phyloP scores from a whole-genome alignment of 1,284 basidiomycete species.

The Ustilago trichophora region DNA sequence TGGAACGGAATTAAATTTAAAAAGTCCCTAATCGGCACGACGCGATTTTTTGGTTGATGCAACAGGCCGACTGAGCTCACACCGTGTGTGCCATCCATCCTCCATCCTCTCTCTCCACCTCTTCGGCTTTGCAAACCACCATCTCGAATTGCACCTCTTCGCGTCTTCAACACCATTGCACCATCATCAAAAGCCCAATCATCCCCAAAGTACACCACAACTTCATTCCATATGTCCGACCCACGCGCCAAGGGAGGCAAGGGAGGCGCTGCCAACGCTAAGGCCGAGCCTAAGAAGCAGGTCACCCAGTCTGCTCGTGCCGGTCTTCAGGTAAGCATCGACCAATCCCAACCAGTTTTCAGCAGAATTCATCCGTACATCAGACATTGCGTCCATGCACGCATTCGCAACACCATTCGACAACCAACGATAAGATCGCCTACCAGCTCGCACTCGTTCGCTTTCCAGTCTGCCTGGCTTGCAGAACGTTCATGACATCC shows the following conservation, averaged over 20 bases:
- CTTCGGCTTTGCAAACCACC: slow-evolving; percentile 27
- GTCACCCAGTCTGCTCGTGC: slow-evolving; percentile 56
- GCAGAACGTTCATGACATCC: neutral
- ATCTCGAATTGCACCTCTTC: slow-evolving; percentile 9
- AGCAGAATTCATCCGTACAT: slow-evolving; percentile 5
- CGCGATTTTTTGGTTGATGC: slow-evolving; percentile 7
- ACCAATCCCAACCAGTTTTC: neutral
- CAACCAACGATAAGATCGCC: neutral
- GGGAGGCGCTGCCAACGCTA: slow-evolving; percentile 48
- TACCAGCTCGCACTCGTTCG: neutral
- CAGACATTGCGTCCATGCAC: neutral
- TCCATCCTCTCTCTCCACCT: slow-evolving; percentile 5
- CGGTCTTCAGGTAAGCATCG: slow-evolving; percentile 59
- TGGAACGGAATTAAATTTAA: neutral
- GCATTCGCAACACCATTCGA: neutral
- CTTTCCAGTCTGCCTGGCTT: neutral
- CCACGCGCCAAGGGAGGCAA: slow-evolving; percentile 53
- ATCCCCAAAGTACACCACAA: neutral
- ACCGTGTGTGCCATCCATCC: slow-evolving; percentile 6
- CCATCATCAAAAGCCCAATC: neutral
- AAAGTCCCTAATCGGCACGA: slow-evolving; percentile 8
- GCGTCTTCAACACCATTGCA: neutral
- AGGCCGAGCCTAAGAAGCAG: slow-evolving; percentile 49
- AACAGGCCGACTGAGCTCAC: slow-evolving; percentile 11
- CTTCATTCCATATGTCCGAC: slow-evolving; percentile 39